Conservation (phyloP, 176 grass and related monocot species). For the Avena eriantha region DNA sequence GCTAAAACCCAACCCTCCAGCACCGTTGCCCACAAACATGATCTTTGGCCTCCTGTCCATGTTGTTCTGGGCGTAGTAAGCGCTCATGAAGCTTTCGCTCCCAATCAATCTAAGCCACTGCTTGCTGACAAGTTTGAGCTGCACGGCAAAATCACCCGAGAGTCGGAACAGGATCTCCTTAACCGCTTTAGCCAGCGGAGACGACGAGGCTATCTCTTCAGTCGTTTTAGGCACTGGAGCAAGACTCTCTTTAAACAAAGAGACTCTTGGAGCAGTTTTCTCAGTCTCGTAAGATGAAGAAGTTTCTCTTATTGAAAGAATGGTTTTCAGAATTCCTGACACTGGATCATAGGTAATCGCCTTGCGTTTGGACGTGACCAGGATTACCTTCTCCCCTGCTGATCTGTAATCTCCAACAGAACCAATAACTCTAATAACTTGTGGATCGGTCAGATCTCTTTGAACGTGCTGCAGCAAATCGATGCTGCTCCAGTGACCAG, state of each 20-base stretch:
- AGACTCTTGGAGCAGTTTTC: neutral
- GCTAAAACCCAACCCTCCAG: neutral
- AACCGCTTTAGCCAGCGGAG: neutral
- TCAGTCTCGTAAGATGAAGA: neutral
- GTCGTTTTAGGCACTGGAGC: neutral
- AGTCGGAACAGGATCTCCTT: constrained; percentile 4
- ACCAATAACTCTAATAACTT: constrained; percentile 29
- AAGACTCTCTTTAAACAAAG: constrained; percentile 7
- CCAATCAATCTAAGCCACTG: neutral
- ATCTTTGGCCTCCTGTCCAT: neutral
- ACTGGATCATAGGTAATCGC: constrained; percentile 14
- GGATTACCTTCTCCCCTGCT: constrained; percentile 5
- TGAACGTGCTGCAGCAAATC: neutral
- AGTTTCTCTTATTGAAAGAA: neutral
- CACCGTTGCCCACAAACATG: neutral
- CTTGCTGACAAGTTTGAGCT: neutral
- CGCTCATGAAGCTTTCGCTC: neutral
- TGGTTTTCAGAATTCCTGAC: neutral
- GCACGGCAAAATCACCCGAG: neutral
- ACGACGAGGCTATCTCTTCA: constrained; percentile 14
- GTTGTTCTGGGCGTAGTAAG: neutral
- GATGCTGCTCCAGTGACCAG: constrained; percentile 2
- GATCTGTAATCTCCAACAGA: neutral
- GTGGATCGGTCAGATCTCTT: neutral
- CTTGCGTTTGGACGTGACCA: constrained; percentile 37